Conservation (phyloP, 2,329 filamentous ascomycete species). For the Capronia americana region DNA sequence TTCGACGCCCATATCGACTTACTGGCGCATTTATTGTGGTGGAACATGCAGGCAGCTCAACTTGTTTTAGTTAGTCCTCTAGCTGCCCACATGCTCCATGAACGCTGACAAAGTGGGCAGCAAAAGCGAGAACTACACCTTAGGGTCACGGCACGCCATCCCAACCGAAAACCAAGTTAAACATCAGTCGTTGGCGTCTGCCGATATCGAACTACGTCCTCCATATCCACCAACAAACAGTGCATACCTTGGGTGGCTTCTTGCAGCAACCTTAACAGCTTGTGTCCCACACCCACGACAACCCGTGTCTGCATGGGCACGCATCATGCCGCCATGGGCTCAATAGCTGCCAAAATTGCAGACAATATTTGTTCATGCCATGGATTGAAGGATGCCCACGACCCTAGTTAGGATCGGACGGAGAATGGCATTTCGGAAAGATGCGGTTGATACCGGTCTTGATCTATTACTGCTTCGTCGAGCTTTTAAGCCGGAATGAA, state of each 20-base stretch:
- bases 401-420: background rate
- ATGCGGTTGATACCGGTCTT: background rate
- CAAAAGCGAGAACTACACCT: conserved; percentile 18
- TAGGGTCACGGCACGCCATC: conserved; percentile 5
- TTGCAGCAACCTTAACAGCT: background rate
- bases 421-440: background rate
- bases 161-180: background rate
- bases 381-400: background rate
- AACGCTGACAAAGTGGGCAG: conserved; percentile 16
- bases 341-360: background rate
- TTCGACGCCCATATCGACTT: background rate
- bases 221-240: background rate
- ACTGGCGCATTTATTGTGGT: background rate
- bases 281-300: background rate
- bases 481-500: background rate
- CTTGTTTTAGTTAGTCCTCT: conserved; percentile 14
- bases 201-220: conserved; percentile 2
- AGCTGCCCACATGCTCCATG: background rate
- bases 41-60: background rate
- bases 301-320: background rate
- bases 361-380: background rate
- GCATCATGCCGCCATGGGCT: background rate
- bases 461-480: background rate
- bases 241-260: background rate
- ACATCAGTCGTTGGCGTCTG: background rate